A percentile compares a stretch with the other conserved stretches of the same genome.
These are phyloP conservation scores for Pythium rhizo-oryzae DNA, from an alignment of 352 stramenopile species.

Conservation along the genomic window DNA sequence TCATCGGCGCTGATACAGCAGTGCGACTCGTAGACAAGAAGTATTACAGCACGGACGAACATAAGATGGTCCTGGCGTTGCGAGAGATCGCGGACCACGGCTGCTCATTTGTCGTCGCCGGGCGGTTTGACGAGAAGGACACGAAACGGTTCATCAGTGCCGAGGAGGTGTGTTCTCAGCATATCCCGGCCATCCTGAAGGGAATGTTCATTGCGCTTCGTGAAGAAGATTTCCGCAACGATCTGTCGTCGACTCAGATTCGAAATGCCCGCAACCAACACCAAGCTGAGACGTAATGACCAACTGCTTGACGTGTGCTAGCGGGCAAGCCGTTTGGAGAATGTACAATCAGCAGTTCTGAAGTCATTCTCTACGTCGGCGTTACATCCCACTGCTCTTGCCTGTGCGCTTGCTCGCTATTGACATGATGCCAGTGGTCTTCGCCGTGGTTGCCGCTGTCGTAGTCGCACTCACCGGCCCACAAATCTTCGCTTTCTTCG, in stretches of 20 bases:
- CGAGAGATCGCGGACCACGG: slow-evolving; percentile 56
- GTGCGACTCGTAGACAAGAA: slow-evolving; percentile 89
- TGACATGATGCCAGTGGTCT: neutral
- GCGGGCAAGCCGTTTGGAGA: no score
- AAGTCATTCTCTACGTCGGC: no score
- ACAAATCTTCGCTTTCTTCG: no score
- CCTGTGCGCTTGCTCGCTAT: slow-evolving; percentile 14
- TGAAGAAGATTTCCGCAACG: slow-evolving; percentile 80
- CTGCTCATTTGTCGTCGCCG: slow-evolving; percentile 89
- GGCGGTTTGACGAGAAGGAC: slow-evolving; percentile 65
- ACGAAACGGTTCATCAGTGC: slow-evolving; percentile 55
- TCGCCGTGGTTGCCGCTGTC: neutral
- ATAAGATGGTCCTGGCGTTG: slow-evolving; percentile 79
- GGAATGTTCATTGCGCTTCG: slow-evolving; percentile 71
- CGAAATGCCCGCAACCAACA: neutral
- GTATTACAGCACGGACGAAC: slow-evolving; percentile 83
- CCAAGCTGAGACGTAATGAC: neutral
- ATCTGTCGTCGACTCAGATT: slow-evolving; percentile 90
- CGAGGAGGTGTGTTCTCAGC: slow-evolving; percentile 50
- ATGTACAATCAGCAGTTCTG: no score
- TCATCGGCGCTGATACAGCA: slow-evolving; percentile 90
- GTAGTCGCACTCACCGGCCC: neutral
- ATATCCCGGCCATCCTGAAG: slow-evolving; percentile 50
- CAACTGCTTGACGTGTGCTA: no score
- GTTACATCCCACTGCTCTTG: slow-evolving; percentile 14